Percentiles rank a stretch among this genome's conserved stretches.
Evolutionary conservation across 2,329 filamentous ascomycete genomes (phyloP).

Genomic region (Colletotrichum plurivorum): DNA sequence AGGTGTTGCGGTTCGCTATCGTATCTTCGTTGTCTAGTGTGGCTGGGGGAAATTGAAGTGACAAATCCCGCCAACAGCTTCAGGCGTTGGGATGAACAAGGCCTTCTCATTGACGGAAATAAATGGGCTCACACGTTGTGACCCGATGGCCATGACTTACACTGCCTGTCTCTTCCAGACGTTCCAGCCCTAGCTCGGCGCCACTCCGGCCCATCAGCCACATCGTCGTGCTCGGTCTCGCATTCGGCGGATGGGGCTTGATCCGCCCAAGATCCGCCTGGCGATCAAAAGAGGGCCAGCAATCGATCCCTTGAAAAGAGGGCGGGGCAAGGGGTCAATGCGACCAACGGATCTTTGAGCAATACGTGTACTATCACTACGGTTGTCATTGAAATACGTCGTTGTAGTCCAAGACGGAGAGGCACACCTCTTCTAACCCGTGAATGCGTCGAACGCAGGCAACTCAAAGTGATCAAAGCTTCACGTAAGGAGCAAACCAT

Average conservation of each 20-base stretch:
- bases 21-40: neutral
- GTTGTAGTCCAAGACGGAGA: neutral
- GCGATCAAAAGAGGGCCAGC: constrained; percentile 2
- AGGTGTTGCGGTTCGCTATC: neutral
- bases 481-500: neutral
- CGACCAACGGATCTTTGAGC: neutral
- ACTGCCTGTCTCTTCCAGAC: neutral
- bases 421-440: no score
- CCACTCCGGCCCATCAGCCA: constrained; percentile 4
- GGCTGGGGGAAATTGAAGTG: constrained; percentile 6
- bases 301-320: neutral
- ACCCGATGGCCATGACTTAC: neutral
- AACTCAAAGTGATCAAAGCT: constrained; percentile 4
- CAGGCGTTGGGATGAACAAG: constrained; percentile 12
- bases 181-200: neutral
- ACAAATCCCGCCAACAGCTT: neutral
- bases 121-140: neutral
- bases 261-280: neutral
- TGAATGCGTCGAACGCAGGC: neutral
- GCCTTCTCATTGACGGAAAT: neutral
- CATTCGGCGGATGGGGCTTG: neutral
- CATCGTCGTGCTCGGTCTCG: constrained; percentile 6
- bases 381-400: neutral
- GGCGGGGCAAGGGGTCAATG: neutral
- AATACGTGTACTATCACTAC: neutral